A percentile compares a stretch with the other conserved stretches of the same genome.
Evolutionary conservation across 495 filamentous ascomycete species (phyloP).

Genomic region (Xylaria venustula): DNA sequence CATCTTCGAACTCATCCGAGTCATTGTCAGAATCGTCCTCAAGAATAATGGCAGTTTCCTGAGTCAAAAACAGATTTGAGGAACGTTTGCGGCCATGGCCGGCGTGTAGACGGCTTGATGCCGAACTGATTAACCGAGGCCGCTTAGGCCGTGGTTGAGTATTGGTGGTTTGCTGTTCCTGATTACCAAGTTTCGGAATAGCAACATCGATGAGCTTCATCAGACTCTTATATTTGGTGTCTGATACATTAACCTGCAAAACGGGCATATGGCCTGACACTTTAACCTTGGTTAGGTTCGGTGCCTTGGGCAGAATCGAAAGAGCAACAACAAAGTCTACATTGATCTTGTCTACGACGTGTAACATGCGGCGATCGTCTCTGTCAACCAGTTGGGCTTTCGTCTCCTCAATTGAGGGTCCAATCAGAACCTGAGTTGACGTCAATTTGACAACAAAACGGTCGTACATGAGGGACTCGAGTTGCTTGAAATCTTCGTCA

Average conservation of each 20-base stretch:
- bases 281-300: conserved; percentile 87
- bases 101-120: conserved; percentile 34
- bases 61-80: conserved; percentile 45
- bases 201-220: conserved; percentile 97
- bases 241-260: conserved; percentile 85
- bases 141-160: conserved; percentile 53
- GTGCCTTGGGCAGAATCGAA: conserved; percentile 90
- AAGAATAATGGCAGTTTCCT: conserved; percentile 73
- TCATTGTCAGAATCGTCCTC: conserved; percentile 70
- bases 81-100: conserved; percentile 31
- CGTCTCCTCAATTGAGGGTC: conserved; percentile 88
- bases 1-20: conserved; percentile 61
- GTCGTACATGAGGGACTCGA: conserved; percentile 94
- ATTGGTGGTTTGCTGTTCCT: conserved; percentile 29
- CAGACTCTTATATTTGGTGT: conserved; percentile 91
- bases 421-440: conserved; percentile 92
- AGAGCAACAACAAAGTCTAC: conserved; percentile 90
- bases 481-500: conserved; percentile 79
- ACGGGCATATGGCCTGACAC: conserved; percentile 91
- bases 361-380: conserved; percentile 69
- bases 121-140: conserved; percentile 47
- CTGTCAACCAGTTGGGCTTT: conserved; percentile 75
- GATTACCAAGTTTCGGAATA: conserved; percentile 75
- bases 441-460: conserved; percentile 88
- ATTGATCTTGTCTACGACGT: conserved; percentile 94